phyloP scores from a whole-genome alignment of 305 asterid genomes.

The Solanum hybrid region DNA sequence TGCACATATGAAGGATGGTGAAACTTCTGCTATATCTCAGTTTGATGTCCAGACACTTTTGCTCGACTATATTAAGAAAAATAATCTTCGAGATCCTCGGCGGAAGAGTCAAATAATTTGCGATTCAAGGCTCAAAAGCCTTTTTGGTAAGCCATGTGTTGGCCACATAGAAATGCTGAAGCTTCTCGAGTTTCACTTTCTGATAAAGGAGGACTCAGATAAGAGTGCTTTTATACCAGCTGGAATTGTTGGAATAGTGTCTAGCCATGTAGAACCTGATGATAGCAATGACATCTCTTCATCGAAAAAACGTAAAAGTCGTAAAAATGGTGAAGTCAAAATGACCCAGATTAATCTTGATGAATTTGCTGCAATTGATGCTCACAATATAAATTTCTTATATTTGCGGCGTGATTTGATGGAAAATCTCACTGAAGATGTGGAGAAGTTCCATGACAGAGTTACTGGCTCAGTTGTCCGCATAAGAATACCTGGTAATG shows the following conservation, averaged over 20 bases:
- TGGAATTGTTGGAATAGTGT: conserved; percentile 51
- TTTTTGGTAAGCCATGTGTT: conserved; percentile 79
- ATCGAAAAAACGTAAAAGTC: conserved; percentile 46
- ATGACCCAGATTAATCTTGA: conserved; percentile 41
- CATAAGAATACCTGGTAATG: conserved; percentile 60
- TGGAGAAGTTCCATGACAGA: conserved; percentile 50
- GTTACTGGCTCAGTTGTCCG: conserved; percentile 78
- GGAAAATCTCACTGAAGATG: conserved; percentile 61
- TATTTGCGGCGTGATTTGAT: conserved; percentile 68
- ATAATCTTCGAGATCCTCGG: conserved; percentile 79
- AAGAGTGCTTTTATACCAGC: conserved; percentile 61
- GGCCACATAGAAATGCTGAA: conserved; percentile 90
- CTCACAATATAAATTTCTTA: conserved; percentile 73
- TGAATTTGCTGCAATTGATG: conserved; percentile 83
- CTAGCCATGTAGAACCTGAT: conserved; percentile 31
- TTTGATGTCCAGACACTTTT: conserved; percentile 65
- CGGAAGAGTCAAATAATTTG: conserved; percentile 75
- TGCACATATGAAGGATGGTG: conserved; percentile 72
- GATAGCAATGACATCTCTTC: conserved; percentile 21
- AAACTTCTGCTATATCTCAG: conserved; percentile 44
- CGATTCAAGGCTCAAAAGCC: conserved; percentile 60
- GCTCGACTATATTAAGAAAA: conserved; percentile 65
- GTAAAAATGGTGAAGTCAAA: conserved; percentile 52
- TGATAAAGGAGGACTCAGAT: conserved; percentile 46
- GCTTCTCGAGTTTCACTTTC: conserved; percentile 83